Base-by-base conservation (phyloP, 2,329 filamentous ascomycete species). In the Phymatotrichopsis omnivora region DNA sequence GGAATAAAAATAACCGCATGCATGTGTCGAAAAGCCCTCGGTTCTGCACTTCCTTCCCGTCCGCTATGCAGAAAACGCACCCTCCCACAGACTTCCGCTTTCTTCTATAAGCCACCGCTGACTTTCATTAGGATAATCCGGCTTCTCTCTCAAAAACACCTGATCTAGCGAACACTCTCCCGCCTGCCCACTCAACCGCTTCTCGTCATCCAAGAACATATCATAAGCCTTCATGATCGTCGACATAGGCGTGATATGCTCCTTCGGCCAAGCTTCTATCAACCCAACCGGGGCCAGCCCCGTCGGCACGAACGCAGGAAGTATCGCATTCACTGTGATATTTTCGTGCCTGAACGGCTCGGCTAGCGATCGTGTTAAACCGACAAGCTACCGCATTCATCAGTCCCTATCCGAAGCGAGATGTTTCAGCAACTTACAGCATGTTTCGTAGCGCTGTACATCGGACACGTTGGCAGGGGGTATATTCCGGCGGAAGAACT, bases 101-200 rank as follows among this genome's bases (percentile, higher is more conserved):
- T 53, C 48, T 29, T 51, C 48, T 14, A 46, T 41, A 42, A 57
- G 40, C 61, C 63, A 68, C 38, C 56, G 59, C 53, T 65, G 63
- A 51, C 65, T 68, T 41, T 63, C 61, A 51, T 65, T 64, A 7
- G 59, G 57, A 54, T 60, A 68, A 11, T 63, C 63, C 20, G 60
- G 54, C 45, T 59, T 60, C 38, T 64, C 49, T 37, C 65, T 61
- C 41, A 67, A 66, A 37, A 63, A 63, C 8, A 68, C 57, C 5
- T 64, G 58, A n/a, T 65, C 65, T 45, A 63, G 56, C 3, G 58
- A 60, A 36, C 67, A 55, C 55, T 69, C 67, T 11, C 68, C 64
- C 6, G 58, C 58, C 51, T 67, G 60, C 0, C 65, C 67, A 0
- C 61, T 64, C 56, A 65, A 50, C n/a, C n/a, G n/a, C 1, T 44